phyloP scores from a whole-genome alignment of 129 eudicot species.

The Artemisia argyi region DNA sequence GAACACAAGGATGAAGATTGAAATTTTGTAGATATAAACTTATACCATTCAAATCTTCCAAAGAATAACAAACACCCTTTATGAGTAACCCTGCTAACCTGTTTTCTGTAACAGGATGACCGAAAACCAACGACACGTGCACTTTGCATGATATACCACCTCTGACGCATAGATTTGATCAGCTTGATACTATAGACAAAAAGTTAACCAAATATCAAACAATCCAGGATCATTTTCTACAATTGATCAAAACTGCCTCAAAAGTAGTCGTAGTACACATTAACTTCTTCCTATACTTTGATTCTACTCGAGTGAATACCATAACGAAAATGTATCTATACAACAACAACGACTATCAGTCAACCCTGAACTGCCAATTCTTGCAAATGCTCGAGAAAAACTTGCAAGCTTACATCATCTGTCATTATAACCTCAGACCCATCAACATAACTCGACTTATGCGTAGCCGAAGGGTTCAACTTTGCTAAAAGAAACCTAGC shows the following conservation, averaged over 20 bases:
- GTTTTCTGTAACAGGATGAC: neutral
- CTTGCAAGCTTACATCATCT: constrained; percentile 90
- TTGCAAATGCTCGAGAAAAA: constrained; percentile 80
- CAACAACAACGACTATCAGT: constrained; percentile 22
- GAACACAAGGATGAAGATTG: no score
- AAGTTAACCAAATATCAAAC: neutral
- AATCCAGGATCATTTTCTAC: neutral
- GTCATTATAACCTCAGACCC: constrained; percentile 85
- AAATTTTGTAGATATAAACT: no score
- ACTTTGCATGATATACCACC: neutral
- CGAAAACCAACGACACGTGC: neutral
- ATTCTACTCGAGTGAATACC: constrained; percentile 6
- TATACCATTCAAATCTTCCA: no score
- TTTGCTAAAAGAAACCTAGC: constrained; percentile 98
- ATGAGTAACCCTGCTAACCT: no score
- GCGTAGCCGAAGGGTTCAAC: constrained; percentile 91
- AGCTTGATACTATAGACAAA: neutral
- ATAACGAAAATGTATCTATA: constrained; percentile 12
- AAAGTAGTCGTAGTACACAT: constrained; percentile 6
- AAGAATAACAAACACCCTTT: no score
- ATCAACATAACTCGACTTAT: constrained; percentile 61
- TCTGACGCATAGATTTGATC: neutral
- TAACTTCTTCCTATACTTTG: neutral
- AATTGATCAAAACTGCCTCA: neutral
- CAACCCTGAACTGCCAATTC: constrained; percentile 90